phyloP scores from a whole-genome alignment of 352 stramenopile species.

The Lagenidium giganteum region DNA sequence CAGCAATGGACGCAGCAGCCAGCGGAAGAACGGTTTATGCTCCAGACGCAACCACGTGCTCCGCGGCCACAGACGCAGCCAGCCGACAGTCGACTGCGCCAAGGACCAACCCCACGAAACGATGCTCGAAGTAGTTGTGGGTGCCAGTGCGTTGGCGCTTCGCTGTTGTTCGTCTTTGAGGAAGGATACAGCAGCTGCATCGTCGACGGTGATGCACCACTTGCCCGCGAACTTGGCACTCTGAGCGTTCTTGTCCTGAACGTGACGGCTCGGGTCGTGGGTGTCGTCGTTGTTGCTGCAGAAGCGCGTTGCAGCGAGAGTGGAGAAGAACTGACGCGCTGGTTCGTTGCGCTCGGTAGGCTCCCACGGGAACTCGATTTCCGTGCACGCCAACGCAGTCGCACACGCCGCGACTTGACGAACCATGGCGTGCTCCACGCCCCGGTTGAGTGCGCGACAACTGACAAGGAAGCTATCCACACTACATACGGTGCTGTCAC shows the following conservation, averaged over 20 bases:
- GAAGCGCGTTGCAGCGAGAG: too few relatives aligned
- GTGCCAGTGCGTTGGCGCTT: conserved; percentile 2
- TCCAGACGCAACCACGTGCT: too few relatives aligned
- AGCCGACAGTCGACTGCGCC: not conserved
- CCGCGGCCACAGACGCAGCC: too few relatives aligned
- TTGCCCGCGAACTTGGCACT: conserved; percentile 1
- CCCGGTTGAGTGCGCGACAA: conserved; percentile 62
- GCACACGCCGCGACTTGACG: conserved; percentile 37
- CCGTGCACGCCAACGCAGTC: not conserved
- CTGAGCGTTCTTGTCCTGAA: conserved; percentile 1
- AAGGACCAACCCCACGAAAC: not conserved
- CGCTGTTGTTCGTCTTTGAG: not conserved
- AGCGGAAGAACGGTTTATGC: too few relatives aligned
- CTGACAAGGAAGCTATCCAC: conserved; percentile 69
- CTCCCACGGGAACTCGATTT: conserved; percentile 43
- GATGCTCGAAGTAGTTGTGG: not conserved
- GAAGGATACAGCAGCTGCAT: conserved; percentile 6
- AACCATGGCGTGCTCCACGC: conserved; percentile 66
- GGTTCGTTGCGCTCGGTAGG: conserved; percentile 64
- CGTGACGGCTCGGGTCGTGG: conserved; percentile 1
- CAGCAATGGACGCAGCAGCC: too few relatives aligned
- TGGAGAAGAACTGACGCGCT: conserved; percentile 44
- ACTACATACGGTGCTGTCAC: too few relatives aligned
- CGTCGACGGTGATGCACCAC: conserved; percentile 2
- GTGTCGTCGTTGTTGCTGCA: too few relatives aligned